These are phyloP conservation scores for Daldinia childiae DNA, from an alignment of 495 filamentous ascomycete genomes.

Conservation along the genomic window DNA sequence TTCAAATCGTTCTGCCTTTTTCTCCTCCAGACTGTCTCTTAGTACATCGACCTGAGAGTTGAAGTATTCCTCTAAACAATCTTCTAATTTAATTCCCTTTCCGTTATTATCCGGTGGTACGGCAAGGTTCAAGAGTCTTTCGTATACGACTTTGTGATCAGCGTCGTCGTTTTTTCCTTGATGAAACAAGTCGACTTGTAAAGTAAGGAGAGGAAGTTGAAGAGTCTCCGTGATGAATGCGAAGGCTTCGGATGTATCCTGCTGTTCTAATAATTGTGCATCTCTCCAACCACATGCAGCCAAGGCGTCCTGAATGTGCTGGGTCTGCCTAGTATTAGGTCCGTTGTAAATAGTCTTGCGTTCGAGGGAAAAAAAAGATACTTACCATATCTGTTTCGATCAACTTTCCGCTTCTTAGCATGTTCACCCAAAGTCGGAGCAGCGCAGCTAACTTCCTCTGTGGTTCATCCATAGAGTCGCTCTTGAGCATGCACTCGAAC, in stretches of 20 bases:
- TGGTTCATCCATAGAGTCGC: conserved; percentile 69
- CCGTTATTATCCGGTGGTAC: conserved; percentile 73
- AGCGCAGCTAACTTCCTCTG: conserved; percentile 76
- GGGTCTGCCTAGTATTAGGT: conserved; percentile 68
- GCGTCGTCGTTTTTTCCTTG: conserved; percentile 83
- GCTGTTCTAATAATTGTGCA: conserved; percentile 77
- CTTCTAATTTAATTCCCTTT: conserved; percentile 77
- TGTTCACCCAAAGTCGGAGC: conserved; percentile 90
- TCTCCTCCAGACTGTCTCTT: conserved; percentile 69
- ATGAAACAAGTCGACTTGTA: conserved; percentile 96
- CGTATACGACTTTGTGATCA: conserved; percentile 94
- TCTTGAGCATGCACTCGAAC: conserved; percentile 86
- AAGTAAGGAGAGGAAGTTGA: conserved; percentile 84
- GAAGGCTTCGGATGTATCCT: conserved; percentile 95
- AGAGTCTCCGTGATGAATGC: conserved; percentile 91
- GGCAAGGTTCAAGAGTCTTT: conserved; percentile 89
- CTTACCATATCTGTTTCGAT: conserved; percentile 87
- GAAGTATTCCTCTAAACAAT: conserved; percentile 93
- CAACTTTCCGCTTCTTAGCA: conserved; percentile 83
- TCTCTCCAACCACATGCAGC: conserved; percentile 93
- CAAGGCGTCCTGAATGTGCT: conserved; percentile 81
- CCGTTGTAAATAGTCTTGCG: background rate
- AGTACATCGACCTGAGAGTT: conserved; percentile 93
- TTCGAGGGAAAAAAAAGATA: background rate
- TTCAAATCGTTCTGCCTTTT: conserved; percentile 49